These are phyloP conservation scores for Septoria linicola DNA, from an alignment of 2,329 filamentous ascomycete species.

Conservation along the genomic window DNA sequence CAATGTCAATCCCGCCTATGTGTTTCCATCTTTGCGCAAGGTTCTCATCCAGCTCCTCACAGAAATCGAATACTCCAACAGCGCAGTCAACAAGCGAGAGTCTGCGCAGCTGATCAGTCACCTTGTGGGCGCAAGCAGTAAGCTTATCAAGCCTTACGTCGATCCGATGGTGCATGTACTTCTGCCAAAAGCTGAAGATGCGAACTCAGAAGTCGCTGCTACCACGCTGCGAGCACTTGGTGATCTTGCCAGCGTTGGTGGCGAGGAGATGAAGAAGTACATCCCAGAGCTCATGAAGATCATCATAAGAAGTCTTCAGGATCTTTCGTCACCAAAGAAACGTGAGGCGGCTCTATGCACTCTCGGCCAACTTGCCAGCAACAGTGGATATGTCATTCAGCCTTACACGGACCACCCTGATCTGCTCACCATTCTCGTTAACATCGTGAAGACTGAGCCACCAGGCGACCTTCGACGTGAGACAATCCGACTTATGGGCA, in stretches of 20 bases:
- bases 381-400: constrained; percentile 95
- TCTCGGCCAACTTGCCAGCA: constrained; percentile 87
- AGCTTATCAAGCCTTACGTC: constrained; percentile 92
- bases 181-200: constrained; percentile 85
- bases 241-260: constrained; percentile 88
- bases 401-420: constrained; percentile 95
- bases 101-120: constrained; percentile 90
- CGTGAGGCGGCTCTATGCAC: constrained; percentile 88
- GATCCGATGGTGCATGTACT: constrained; percentile 93
- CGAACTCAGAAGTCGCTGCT: constrained; percentile 82
- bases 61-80: constrained; percentile 93
- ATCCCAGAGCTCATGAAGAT: constrained; percentile 91
- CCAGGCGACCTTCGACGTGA: constrained; percentile 83
- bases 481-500: constrained; percentile 95
- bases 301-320: constrained; percentile 89
- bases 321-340: constrained; percentile 86
- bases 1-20: constrained; percentile 89
- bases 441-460: constrained; percentile 90
- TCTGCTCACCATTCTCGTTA: constrained; percentile 85
- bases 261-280: constrained; percentile 89
- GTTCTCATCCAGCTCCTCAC: constrained; percentile 94
- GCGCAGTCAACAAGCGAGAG: constrained; percentile 91
- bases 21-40: constrained; percentile 92
- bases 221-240: constrained; percentile 95
- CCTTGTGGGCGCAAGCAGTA: constrained; percentile 87